Base-by-base conservation (phyloP, 2,329 filamentous ascomycete genomes). In the Scytalidium lignicola region DNA sequence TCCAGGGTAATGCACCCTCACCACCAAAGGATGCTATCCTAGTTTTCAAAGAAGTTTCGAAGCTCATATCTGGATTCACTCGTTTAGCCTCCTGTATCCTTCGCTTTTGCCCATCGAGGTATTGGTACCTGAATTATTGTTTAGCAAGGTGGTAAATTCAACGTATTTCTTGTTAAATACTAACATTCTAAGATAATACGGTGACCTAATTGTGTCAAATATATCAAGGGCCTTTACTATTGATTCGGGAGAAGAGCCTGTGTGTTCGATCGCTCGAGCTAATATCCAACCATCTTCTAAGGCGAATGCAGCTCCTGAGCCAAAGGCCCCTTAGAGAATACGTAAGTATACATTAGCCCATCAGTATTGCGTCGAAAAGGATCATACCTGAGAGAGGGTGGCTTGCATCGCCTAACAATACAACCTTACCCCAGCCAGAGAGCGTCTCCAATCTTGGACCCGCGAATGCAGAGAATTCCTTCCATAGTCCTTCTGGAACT, bases 341-440 rank as follows among this genome's bases (percentile, higher is more conserved):
- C 4, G 10, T 37, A 9, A 37, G 32, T 15, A n/a, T n/a, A 15
- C 15, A 7, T 37, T n/a, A 28, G 12, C 7, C 8, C 19, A 44
- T 41, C 19, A 13, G 1, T 15, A 13, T 1, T 7, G 15, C 6
- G 4, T 15, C 15, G 7, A 13, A 13, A 13, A 37, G 7, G 6
- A 21, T 40, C 42, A 39, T 44, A 56, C 74, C 74, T 0, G 74
- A 76, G 0, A 79, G 65, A 1, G 77, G 74, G 57, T 81, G 78
- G 1, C 75, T 79, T 0, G 76, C 71, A 53, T 81, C 77, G 8
- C 77, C 78, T 1, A 80, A 69, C 3, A 80, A 66, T 5, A 73
- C 76, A 2, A 79, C 56, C 46, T 70, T 70, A 40, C 69, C 61
- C 64, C 70, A 75, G 2, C 62, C 68, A 1, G 60, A 69, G 3